Conservation (phyloP, 2,329 filamentous ascomycete species). For the Penicillium brasilianum region DNA sequence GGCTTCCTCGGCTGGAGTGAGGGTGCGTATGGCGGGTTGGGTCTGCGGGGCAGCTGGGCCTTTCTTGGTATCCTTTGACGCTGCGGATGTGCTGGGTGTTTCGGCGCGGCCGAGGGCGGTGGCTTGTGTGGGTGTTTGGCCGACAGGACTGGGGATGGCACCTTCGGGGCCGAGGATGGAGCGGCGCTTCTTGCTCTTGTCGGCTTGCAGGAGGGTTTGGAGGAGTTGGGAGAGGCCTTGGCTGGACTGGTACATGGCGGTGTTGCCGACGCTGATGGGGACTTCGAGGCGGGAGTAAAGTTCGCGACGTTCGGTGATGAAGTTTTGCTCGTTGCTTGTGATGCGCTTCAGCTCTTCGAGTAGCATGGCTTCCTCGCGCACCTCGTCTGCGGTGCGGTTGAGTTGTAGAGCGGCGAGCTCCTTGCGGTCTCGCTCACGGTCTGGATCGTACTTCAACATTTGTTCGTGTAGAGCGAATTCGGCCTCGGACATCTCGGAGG, state of each 20-base stretch:
- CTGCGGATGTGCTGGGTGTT: slow-evolving; percentile 38
- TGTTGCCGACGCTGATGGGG: slow-evolving; percentile 71
- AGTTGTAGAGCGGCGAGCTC: slow-evolving; percentile 81
- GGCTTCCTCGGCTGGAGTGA: slow-evolving; percentile 75
- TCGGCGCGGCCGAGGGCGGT: slow-evolving; percentile 46
- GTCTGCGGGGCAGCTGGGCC: slow-evolving; percentile 44
- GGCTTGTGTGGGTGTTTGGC: slow-evolving; percentile 54
- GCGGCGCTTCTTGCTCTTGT: slow-evolving; percentile 88
- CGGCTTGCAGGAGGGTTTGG: slow-evolving; percentile 78
- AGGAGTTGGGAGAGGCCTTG: slow-evolving; percentile 79
- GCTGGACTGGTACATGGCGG: slow-evolving; percentile 78
- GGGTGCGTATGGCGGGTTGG: slow-evolving; percentile 67
- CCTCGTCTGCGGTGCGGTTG: slow-evolving; percentile 80
- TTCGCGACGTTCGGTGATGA: slow-evolving; percentile 86
- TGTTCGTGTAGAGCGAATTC: slow-evolving; percentile 84
- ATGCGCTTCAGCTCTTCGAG: slow-evolving; percentile 92
- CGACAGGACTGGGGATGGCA: slow-evolving; percentile 56
- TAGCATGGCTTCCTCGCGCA: slow-evolving; percentile 87
- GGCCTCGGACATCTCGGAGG: slow-evolving; percentile 82
- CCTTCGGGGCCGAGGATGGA: slow-evolving; percentile 68
- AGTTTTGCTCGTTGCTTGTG: slow-evolving; percentile 79
- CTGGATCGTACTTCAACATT: slow-evolving; percentile 84
- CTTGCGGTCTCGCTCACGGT: slow-evolving; percentile 79
- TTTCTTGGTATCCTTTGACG: slow-evolving; percentile 39
- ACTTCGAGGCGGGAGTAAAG: slow-evolving; percentile 86